Evolutionary conservation across 345 rosid genomes (phyloP).

Genomic region (Geranium brycei): DNA sequence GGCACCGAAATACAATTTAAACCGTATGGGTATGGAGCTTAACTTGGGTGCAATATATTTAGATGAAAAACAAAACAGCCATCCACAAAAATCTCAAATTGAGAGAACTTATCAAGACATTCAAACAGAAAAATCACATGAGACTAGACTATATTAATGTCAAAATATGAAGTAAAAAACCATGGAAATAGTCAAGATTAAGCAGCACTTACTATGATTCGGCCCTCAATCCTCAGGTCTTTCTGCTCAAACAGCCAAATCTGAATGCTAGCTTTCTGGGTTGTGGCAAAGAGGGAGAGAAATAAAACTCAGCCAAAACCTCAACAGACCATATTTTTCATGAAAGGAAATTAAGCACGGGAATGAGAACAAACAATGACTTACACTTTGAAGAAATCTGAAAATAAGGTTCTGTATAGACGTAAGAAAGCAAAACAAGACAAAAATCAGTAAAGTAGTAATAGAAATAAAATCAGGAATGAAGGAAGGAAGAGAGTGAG

Average conservation of each 20-base stretch:
- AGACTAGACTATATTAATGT: not conserved
- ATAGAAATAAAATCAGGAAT: not conserved
- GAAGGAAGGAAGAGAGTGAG: not conserved
- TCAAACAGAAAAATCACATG: not conserved
- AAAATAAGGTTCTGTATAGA: slow-evolving; percentile 67
- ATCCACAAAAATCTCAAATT: too few species aligned
- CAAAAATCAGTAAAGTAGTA: not conserved
- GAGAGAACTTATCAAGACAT: too few species aligned
- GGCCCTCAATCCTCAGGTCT: slow-evolving; percentile 82
- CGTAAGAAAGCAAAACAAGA: not conserved
- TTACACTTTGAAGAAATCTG: slow-evolving; percentile 91
- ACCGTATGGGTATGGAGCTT: too few species aligned
- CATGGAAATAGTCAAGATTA: slow-evolving; percentile 4
- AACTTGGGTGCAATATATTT: too few species aligned
- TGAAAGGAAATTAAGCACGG: not conserved
- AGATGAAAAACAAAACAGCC: too few species aligned
- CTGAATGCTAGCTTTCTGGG: slow-evolving; percentile 90
- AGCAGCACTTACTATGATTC: slow-evolving; percentile 36
- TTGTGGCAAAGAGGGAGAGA: not conserved
- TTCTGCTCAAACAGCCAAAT: slow-evolving; percentile 98
- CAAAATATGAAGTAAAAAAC: not conserved
- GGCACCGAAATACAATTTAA: too few species aligned
- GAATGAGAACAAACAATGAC: slow-evolving; percentile 10
- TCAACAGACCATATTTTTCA: not conserved
- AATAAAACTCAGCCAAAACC: slow-evolving; percentile 3